Conservation (phyloP, 345 rosid genomes). For the Citrus mangshanensis region DNA sequence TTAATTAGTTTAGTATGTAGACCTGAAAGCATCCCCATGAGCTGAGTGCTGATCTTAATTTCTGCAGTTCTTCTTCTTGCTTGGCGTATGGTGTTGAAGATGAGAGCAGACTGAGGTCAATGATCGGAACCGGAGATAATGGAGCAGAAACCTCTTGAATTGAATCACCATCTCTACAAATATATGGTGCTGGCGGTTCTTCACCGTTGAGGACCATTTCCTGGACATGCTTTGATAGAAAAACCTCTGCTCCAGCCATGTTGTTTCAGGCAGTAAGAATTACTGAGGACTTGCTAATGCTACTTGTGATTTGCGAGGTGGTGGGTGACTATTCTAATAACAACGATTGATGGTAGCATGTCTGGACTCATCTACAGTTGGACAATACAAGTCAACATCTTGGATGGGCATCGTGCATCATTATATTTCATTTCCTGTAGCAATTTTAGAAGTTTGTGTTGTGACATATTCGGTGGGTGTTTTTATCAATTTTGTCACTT, state of each 20-base stretch:
- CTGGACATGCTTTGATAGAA: conserved; percentile 42
- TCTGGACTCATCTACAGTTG: neutral
- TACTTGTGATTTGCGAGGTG: neutral
- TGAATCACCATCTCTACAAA: conserved; percentile 20
- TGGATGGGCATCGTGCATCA: too few relatives aligned
- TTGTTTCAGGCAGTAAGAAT: neutral
- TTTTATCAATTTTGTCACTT: too few relatives aligned
- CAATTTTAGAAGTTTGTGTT: neutral
- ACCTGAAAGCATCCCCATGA: conserved; percentile 60
- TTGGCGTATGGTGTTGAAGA: conserved; percentile 16
- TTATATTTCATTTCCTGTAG: too few relatives aligned
- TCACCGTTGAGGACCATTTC: conserved; percentile 33
- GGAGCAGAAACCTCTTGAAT: conserved; percentile 22
- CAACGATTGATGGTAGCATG: neutral
- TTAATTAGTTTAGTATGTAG: neutral
- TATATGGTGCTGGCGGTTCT: conserved; percentile 26
- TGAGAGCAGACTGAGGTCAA: conserved; percentile 36
- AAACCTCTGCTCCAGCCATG: conserved; percentile 12
- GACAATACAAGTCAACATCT: neutral
- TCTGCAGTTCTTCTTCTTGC: conserved; percentile 29
- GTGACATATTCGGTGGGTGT: neutral
- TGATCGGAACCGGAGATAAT: conserved; percentile 27
- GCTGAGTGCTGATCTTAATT: conserved; percentile 44
- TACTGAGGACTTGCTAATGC: neutral
- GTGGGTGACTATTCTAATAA: neutral